A percentile compares a stretch with the other conserved stretches of the same genome.
These are phyloP conservation scores for Teunomyces funiuensis DNA, from an alignment of 805 yeast species.

Conservation along the genomic window DNA sequence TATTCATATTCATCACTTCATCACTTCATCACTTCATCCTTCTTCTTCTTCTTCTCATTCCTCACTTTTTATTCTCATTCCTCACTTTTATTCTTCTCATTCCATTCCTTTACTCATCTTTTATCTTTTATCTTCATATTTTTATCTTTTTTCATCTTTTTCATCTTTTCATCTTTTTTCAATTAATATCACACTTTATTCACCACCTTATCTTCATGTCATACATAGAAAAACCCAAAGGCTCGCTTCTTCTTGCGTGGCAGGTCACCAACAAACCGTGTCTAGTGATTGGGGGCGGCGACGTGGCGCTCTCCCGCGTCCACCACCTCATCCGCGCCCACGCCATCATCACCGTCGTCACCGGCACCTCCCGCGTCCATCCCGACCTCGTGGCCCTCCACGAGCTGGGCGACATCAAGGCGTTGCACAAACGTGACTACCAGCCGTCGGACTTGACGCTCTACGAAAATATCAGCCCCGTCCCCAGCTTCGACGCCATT, in stretches of 20 bases:
- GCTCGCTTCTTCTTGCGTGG: constrained; percentile 71
- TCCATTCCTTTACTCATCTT: too few species aligned
- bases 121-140: too few species aligned
- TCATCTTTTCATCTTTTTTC: too few species aligned
- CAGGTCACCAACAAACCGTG: constrained; percentile 66
- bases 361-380: constrained; percentile 36
- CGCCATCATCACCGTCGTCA: constrained; percentile 66
- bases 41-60: too few species aligned
- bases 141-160: too few species aligned
- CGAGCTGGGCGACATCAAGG: constrained; percentile 41
- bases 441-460: constrained; percentile 46
- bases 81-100: too few species aligned
- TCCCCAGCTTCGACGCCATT: constrained; percentile 19
- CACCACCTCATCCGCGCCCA: constrained; percentile 66
- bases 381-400: constrained; percentile 27
- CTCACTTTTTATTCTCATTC: too few species aligned
- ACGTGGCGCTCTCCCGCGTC: constrained; percentile 72
- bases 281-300: constrained; percentile 75
- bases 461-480: constrained; percentile 34
- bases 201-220: too few species aligned
- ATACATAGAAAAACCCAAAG: constrained; percentile 30
- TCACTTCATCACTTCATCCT: too few species aligned
- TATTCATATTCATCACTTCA: too few species aligned
- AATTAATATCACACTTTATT: too few species aligned
- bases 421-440: constrained; percentile 47